Conservation (phyloP, 2,329 filamentous ascomycete species). For the Colletotrichum sp. region DNA sequence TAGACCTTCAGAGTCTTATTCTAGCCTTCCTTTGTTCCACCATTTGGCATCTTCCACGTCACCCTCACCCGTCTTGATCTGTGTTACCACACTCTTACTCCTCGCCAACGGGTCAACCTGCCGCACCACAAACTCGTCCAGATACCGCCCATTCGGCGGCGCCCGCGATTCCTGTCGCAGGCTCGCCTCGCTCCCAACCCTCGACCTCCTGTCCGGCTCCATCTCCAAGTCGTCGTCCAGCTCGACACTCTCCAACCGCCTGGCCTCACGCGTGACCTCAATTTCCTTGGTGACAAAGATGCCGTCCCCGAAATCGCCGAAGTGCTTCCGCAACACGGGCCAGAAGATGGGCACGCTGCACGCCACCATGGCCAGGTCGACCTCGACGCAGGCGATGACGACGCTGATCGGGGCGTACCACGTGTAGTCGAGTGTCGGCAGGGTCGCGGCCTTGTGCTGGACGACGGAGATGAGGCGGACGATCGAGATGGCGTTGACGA, state of each 20-base stretch:
- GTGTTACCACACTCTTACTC: background rate
- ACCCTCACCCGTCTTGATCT: background rate
- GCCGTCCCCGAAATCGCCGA: background rate
- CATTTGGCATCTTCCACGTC: background rate
- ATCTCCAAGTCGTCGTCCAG: constrained; percentile 13
- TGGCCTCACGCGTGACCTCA: constrained; percentile 5
- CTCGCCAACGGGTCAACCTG: constrained; percentile 11
- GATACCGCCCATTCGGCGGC: background rate
- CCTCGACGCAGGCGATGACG: constrained; percentile 24
- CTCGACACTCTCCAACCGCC: constrained; percentile 2
- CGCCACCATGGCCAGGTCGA: constrained; percentile 31
- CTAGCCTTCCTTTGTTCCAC: background rate
- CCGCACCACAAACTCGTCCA: background rate
- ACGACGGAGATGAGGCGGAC: constrained; percentile 35
- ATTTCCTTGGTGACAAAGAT: constrained; percentile 22
- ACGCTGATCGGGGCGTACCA: constrained; percentile 32
- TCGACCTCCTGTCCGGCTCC: constrained; percentile 5
- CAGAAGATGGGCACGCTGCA: constrained; percentile 80
- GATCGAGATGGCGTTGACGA: constrained; percentile 31
- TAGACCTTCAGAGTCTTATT: background rate
- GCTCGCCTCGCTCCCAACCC: constrained; percentile 19
- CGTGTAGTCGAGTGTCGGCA: constrained; percentile 35
- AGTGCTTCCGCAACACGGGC: constrained; percentile 61
- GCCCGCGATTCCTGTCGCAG: constrained; percentile 7
- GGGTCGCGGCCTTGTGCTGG: constrained; percentile 31